A percentile compares a stretch with the other conserved stretches of the same genome.
phyloP scores from a whole-genome alignment of 1,139 yeast genomes.

The Hansenula sp. region DNA sequence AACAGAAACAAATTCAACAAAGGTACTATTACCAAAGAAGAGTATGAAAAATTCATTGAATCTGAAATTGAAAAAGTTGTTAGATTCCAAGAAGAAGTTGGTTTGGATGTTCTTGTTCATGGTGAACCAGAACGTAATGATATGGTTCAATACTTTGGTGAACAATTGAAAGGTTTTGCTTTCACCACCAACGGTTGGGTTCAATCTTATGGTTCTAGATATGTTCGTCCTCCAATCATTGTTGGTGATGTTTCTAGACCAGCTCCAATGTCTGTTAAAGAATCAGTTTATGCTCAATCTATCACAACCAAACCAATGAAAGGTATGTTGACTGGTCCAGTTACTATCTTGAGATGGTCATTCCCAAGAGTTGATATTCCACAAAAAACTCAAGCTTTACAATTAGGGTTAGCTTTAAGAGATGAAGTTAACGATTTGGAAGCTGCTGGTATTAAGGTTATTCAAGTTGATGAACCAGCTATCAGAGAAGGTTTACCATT shows the following conservation, averaged over 20 bases:
- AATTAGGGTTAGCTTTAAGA: slow-evolving; percentile 96
- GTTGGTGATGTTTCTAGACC: slow-evolving; percentile 99
- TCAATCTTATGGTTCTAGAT: slow-evolving; percentile 99
- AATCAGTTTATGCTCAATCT: slow-evolving; percentile 98
- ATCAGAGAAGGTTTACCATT: slow-evolving; percentile 99
- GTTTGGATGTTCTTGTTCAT: slow-evolving; percentile 95
- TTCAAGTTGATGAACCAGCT: slow-evolving; percentile 99
- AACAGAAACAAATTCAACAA: slow-evolving; percentile 97
- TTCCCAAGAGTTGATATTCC: slow-evolving; percentile 99
- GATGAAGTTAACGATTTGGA: slow-evolving; percentile 98
- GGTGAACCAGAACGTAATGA: slow-evolving; percentile 99
- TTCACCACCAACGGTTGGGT: slow-evolving; percentile 99
- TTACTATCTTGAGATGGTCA: slow-evolving; percentile 99
- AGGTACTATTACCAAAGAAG: slow-evolving; percentile 92
- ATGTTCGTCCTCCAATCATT: slow-evolving; percentile 98
- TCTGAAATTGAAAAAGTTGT: slow-evolving; percentile 93
- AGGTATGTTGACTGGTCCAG: slow-evolving; percentile 99
- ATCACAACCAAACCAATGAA: slow-evolving; percentile 93
- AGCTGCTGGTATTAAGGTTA: slow-evolving; percentile 95
- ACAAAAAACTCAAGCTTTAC: slow-evolving; percentile 92
- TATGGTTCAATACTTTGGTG: slow-evolving; percentile 99
- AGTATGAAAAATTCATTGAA: slow-evolving; percentile 94
- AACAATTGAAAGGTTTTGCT: slow-evolving; percentile 95
- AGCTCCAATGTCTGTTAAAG: slow-evolving; percentile 97
- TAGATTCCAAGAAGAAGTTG: slow-evolving; percentile 98